A percentile compares a stretch with the other conserved stretches of the same genome.
phyloP scores from a whole-genome alignment of 768 basidiomycete genomes.

The Daedaleopsis nitida region DNA sequence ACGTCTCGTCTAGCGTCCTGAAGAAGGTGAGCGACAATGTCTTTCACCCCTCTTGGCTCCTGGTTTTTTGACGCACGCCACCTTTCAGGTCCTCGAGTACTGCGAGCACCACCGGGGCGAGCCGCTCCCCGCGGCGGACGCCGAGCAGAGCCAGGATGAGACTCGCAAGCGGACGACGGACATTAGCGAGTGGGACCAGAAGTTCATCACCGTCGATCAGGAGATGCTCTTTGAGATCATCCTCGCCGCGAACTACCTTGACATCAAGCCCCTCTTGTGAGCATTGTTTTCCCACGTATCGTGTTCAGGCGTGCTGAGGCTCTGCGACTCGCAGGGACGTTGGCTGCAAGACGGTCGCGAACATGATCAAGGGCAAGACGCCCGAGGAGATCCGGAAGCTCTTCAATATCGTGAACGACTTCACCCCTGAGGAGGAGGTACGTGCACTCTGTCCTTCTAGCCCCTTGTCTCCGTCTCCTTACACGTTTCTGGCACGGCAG shows the following conservation, averaged over 20 bases:
- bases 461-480: constrained; percentile 9
- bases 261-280: constrained; percentile 97
- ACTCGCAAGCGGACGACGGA: constrained; percentile 97
- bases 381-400: constrained; percentile 99
- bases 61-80: constrained; percentile 4
- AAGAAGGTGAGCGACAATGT: constrained; percentile 67
- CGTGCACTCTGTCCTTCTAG: constrained; percentile 20
- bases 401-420: constrained; percentile 97
- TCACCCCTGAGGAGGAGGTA: constrained; percentile 99
- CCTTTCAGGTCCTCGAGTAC: constrained; percentile 88
- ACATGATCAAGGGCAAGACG: constrained; percentile 99
- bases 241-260: constrained; percentile 98
- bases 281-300: constrained; percentile 32
- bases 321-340: constrained; percentile 64
- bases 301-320: constrained; percentile 6
- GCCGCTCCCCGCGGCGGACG: constrained; percentile 85
- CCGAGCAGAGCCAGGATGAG: constrained; percentile 85
- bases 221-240: constrained; percentile 99
- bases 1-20: constrained; percentile 89
- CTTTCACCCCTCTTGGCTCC: too few species aligned
- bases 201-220: constrained; percentile 98
- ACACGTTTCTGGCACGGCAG: constrained; percentile 38
- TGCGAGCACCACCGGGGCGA: constrained; percentile 99
- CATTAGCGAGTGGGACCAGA: constrained; percentile 99
- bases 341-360: constrained; percentile 98